Evolutionary conservation across 495 filamentous ascomycete genomes (phyloP).

Genomic region (Xylaria curta): DNA sequence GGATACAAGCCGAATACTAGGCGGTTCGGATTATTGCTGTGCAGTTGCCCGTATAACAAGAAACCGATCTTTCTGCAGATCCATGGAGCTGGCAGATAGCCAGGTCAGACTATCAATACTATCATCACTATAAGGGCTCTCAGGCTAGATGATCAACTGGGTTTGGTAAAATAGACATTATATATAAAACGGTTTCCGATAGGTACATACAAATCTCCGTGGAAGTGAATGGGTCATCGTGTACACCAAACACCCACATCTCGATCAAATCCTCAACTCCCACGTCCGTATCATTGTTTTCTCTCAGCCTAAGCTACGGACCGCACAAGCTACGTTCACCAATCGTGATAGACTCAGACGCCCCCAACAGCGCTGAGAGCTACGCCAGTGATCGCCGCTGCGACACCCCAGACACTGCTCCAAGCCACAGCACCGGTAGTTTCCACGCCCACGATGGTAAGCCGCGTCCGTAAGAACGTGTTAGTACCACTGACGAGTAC

Average conservation of each 20-base stretch:
- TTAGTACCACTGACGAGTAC: constrained; percentile 62
- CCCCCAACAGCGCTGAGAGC: constrained; percentile 62
- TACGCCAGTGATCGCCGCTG: constrained; percentile 62
- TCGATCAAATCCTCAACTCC: neutral
- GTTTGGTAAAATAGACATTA: constrained; percentile 19
- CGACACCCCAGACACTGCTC: constrained; percentile 72
- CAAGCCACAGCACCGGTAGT: constrained; percentile 70
- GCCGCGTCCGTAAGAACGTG: constrained; percentile 68
- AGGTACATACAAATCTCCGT: constrained; percentile 4
- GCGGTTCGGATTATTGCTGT: no score
- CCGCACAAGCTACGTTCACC: neutral
- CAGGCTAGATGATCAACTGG: neutral
- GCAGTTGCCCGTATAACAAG: neutral
- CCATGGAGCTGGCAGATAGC: neutral
- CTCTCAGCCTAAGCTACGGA: neutral
- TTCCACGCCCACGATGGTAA: constrained; percentile 71
- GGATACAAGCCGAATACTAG: neutral
- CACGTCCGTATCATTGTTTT: neutral
- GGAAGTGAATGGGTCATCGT: neutral
- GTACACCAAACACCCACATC: neutral
- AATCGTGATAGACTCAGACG: constrained; percentile 35
- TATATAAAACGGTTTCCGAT: neutral
- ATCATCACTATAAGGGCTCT: neutral
- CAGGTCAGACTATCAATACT: no score
- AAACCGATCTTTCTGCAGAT: no score